Evolutionary conservation across 106 monocot species (phyloP).

Genomic region (Dendrobium nobile): DNA sequence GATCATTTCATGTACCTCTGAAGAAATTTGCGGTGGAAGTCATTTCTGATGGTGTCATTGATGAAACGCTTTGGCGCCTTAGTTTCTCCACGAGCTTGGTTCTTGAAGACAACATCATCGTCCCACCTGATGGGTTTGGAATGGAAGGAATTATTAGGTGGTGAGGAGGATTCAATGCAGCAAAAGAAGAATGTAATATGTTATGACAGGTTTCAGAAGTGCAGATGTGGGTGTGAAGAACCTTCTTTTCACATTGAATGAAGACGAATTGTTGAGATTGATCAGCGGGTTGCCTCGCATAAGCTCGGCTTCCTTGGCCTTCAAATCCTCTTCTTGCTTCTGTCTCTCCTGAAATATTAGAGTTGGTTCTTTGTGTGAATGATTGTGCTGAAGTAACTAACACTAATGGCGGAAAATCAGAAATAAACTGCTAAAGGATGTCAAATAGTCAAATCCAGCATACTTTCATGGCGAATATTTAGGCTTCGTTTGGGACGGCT

Average conservation of each 20-base stretch:
- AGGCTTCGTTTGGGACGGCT: too few species aligned
- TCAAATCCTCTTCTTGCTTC: constrained; percentile 82
- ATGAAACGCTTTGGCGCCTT: constrained; percentile 92
- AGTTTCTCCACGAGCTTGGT: constrained; percentile 80
- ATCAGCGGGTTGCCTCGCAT: constrained; percentile 92
- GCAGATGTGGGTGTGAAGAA: neutral
- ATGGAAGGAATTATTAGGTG: neutral
- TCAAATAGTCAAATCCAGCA: neutral
- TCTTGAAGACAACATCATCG: constrained; percentile 95
- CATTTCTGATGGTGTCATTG: constrained; percentile 91
- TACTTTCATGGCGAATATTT: too few species aligned
- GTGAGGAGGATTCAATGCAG: neutral
- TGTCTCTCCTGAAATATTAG: constrained; percentile 45
- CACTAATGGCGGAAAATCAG: neutral
- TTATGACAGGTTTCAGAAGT: neutral
- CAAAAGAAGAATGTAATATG: neutral
- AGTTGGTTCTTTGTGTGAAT: neutral
- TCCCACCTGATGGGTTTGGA: constrained; percentile 62
- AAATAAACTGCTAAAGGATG: neutral
- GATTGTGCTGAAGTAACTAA: neutral
- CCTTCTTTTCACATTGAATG: constrained; percentile 91
- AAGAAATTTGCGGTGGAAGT: constrained; percentile 90
- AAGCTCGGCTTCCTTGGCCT: constrained; percentile 82
- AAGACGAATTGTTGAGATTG: constrained; percentile 65
- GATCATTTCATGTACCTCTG: constrained; percentile 91